Base-by-base conservation (phyloP, 164 flowering plant genomes). In the Nelumbo lutea region DNA sequence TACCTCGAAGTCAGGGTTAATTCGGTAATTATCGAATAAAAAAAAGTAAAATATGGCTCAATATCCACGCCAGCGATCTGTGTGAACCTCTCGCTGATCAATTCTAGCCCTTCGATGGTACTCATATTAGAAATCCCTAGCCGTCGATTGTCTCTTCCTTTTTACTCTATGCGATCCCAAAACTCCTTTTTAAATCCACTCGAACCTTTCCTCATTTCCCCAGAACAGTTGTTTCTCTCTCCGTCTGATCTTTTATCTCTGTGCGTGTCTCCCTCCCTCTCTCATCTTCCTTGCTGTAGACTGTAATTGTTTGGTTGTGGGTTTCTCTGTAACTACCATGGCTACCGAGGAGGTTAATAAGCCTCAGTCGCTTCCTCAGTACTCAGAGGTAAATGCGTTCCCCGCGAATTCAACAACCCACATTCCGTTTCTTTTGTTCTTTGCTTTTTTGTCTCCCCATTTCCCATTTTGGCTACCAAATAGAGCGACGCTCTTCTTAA, bases 21-120 rank as follows among this genome's bases (percentile, higher is more conserved):
- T 27, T 27, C 27, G 27, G 27, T 27, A 27, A 27, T 27, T 27
- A 27, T 27, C 0, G 27, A 27, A 27, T 27, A 27, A 27, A 27
- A 27, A 27, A 0, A 27, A 27, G 27, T 27, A 27, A 27, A 27
- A 27, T 27, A 27, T 27, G 27, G 27, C 27, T 27, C 27, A 27
- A 27, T 47, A 47, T 5, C 85, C 88, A 85, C 80, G 83, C 74
- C 80, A 83, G 62, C 82, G 61, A 85, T 85, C 86, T 73, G 72
- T 15, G 85, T 71, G 69, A 64, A 2, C 4, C 13, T 48, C 4
- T 42, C 3, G 2, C 0, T 42, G 27, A 65, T 7, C 5, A 70
- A 48, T 46, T 0, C 2, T 3, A 59, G 42, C 81, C 77, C 64
- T 78, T 42, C 51, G 86, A 80, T 83, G 46, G 1, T 5, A 1